phyloP scores from a whole-genome alignment of 192 early-diverging fungal species.

The Rhizophagus prolifer region DNA sequence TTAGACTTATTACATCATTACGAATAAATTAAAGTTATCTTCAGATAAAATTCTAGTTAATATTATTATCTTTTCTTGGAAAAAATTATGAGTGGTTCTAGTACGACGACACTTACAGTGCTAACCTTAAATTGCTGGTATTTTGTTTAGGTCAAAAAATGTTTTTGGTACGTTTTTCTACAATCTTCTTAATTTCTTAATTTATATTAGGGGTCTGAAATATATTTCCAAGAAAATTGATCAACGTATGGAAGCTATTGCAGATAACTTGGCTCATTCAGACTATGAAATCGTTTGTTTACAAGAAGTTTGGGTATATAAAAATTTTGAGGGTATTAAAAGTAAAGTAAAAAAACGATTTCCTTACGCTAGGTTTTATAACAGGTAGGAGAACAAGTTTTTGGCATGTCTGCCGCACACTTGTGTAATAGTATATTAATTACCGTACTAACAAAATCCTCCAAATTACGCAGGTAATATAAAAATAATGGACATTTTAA shows the following conservation, averaged over 20 bases:
- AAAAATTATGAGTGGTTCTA: slow-evolving; percentile 27
- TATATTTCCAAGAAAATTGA: slow-evolving; percentile 47
- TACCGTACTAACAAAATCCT: too few relatives aligned
- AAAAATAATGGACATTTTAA: too few relatives aligned
- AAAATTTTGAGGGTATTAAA: slow-evolving; percentile 41
- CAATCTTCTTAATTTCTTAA: neutral
- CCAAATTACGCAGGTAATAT: too few relatives aligned
- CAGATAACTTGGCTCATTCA: slow-evolving; percentile 35
- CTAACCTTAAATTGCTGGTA: slow-evolving; percentile 58
- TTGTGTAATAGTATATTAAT: neutral
- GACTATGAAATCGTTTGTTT: slow-evolving; percentile 44
- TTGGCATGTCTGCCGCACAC: neutral
- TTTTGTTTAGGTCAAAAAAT: neutral
- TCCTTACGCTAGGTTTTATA: slow-evolving; percentile 39
- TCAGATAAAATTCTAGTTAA: neutral
- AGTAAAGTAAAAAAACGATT: slow-evolving; percentile 23
- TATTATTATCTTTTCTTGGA: neutral
- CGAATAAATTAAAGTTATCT: neutral
- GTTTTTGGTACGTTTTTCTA: neutral
- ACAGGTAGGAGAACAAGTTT: slow-evolving; percentile 37
- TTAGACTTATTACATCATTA: neutral
- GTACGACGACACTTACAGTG: slow-evolving; percentile 39
- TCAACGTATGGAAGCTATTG: slow-evolving; percentile 50
- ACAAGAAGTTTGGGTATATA: slow-evolving; percentile 50
- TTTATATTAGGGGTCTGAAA: slow-evolving; percentile 41